Conservation (phyloP, 768 basidiomycete species). For the Psilocybe cubensis region DNA sequence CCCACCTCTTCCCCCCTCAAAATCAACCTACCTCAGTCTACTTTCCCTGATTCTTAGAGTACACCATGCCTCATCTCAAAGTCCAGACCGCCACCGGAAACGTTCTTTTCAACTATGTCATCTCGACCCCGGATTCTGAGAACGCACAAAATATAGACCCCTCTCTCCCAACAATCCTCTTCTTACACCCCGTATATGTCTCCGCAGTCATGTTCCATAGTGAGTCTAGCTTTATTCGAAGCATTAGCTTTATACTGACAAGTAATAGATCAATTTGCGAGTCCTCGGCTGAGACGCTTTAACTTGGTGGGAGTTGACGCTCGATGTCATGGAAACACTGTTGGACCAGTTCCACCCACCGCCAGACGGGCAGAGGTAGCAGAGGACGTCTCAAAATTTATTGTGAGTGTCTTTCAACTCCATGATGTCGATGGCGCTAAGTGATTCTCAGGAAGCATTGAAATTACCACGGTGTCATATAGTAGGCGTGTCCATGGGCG, state of each 20-base stretch:
- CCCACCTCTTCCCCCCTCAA: neutral
- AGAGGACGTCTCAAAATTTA: constrained; percentile 36
- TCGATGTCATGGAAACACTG: constrained; percentile 35
- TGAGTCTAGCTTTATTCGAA: constrained; percentile 17
- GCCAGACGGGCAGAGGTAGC: constrained; percentile 34
- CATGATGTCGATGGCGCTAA: neutral
- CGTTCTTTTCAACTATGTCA: constrained; percentile 37
- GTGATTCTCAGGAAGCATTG: constrained; percentile 32
- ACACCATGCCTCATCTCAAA: constrained; percentile 32
- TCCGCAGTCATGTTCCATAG: constrained; percentile 35
- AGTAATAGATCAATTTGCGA: constrained; percentile 34
- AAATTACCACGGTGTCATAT: constrained; percentile 40
- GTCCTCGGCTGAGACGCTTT: constrained; percentile 36
- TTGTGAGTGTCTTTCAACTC: constrained; percentile 26
- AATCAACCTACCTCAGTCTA: neutral
- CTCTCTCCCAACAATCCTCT: constrained; percentile 35
- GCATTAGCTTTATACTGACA: neutral
- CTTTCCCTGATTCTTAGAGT: neutral
- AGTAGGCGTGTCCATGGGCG: constrained; percentile 40
- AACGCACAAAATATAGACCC: constrained; percentile 32
- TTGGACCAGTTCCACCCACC: constrained; percentile 25
- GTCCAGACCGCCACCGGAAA: constrained; percentile 31
- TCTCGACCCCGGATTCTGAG: constrained; percentile 35
- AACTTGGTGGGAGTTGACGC: constrained; percentile 39
- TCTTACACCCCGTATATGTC: constrained; percentile 40